Conservation (phyloP, 352 stramenopile genomes). For the Phytophthora vignae region DNA sequence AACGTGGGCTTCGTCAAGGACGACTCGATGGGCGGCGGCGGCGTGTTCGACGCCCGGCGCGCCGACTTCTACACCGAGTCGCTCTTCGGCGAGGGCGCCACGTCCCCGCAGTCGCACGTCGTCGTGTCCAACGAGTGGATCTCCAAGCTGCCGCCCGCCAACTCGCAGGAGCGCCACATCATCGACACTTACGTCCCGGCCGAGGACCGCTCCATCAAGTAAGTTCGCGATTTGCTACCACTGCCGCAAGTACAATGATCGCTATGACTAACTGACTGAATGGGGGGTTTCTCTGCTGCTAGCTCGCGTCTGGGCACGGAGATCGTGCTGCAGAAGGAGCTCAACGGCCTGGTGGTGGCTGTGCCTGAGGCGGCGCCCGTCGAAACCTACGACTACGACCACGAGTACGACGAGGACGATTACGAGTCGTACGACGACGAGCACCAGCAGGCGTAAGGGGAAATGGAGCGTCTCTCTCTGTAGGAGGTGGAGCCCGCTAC, state of each 20-base stretch:
- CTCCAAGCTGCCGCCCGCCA: slow-evolving; percentile 71
- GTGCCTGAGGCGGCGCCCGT: slow-evolving; percentile 86
- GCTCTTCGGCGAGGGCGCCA: slow-evolving; percentile 87
- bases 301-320: slow-evolving; percentile 88
- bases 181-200: slow-evolving; percentile 81
- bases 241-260: neutral
- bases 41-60: slow-evolving; percentile 66
- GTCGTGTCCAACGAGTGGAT: slow-evolving; percentile 91
- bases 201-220: slow-evolving; percentile 85
- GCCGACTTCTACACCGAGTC: slow-evolving; percentile 88
- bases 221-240: slow-evolving; percentile 22
- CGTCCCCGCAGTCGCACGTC: slow-evolving; percentile 87
- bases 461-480: neutral
- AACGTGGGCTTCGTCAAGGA: slow-evolving; percentile 80
- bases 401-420: slow-evolving; percentile 89
- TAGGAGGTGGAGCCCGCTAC: slow-evolving; percentile 2
- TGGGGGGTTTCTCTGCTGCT: neutral
- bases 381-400: slow-evolving; percentile 86
- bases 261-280: neutral
- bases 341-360: slow-evolving; percentile 89
- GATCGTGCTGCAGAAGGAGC: slow-evolving; percentile 87
- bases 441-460: slow-evolving; percentile 52
- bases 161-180: slow-evolving; percentile 80
- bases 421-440: slow-evolving; percentile 80
- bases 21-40: slow-evolving; percentile 86